phyloP scores from a whole-genome alignment of 306 rosid genomes.

The Oemleria cerasiformis region DNA sequence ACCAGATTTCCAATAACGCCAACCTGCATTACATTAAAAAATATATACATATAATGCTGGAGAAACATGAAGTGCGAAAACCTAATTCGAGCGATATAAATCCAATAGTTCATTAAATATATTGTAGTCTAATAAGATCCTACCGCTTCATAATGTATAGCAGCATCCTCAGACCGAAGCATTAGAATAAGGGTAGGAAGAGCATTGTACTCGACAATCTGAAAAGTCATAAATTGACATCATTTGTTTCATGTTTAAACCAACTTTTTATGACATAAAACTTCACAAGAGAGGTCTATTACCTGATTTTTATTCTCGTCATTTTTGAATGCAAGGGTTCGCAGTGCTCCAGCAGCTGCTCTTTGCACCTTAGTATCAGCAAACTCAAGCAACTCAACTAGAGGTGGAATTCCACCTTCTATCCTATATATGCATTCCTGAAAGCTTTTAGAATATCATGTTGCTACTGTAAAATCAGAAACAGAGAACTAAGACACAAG shows the following conservation, averaged over 20 bases:
- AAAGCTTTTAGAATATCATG: constrained; percentile 18
- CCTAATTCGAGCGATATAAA: constrained; percentile 18
- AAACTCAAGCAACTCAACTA: constrained; percentile 85
- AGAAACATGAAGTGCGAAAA: constrained; percentile 20
- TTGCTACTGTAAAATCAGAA: constrained; percentile 3
- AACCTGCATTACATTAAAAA: constrained; percentile 63
- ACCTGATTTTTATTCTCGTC: constrained; percentile 98
- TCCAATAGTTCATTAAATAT: constrained; percentile 10
- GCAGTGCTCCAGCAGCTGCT: constrained; percentile 95
- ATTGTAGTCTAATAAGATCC: constrained; percentile 23
- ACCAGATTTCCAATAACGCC: constrained; percentile 98
- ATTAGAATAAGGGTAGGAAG: constrained; percentile 94
- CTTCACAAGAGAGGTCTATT: constrained; percentile 21
- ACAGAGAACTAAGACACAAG: constrained; percentile 17
- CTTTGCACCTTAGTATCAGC: constrained; percentile 93
- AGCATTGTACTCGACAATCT: constrained; percentile 99
- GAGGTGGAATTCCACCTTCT: constrained; percentile 99
- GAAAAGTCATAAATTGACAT: constrained; percentile 34
- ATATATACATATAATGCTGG: constrained; percentile 21
- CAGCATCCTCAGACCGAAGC: constrained; percentile 95
- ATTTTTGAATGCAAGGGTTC: constrained; percentile 92
- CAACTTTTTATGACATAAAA: constrained; percentile 15
- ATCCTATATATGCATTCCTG: constrained; percentile 50
- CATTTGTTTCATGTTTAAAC: constrained; percentile 18
- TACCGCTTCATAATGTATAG: constrained; percentile 98